Evolutionary conservation across 2,329 filamentous ascomycete genomes (phyloP), one percentile per base, ranked within the genome.

Genomic region (Diaporthe ilicicola): DNA sequence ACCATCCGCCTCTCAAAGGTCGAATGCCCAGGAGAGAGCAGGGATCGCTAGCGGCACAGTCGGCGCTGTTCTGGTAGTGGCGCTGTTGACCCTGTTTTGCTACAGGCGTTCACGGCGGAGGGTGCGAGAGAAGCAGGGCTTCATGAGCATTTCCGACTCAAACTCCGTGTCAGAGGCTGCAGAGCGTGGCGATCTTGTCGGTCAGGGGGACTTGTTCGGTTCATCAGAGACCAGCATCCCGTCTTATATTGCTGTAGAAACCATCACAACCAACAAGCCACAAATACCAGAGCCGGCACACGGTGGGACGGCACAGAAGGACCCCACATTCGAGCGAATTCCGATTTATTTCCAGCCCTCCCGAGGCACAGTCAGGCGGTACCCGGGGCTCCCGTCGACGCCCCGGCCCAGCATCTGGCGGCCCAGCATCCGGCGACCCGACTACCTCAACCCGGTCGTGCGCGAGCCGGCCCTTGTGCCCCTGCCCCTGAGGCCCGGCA

Each of bases 31-130:
- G n/a, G 27, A 62, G 19, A 62, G 24, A 48, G 59, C 42, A 19
- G 59, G 59, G 12, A 62, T 62, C 8, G 59, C 59, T 17, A 42
- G 42, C 29, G 59, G 59, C 42, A 48, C 59, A 22, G 59, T 62
- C 27, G 59, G 59, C 42, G 59, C 59, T 0, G 42, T 62, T 6
- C 5, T 62, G 3, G 22, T 48, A 3, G 59, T 48, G 59, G 59
- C 42, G 1, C 27, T 62, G 12, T 42, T 62, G 12, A 62, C 59
- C 3, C 12, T 62, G 27, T 32, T 24, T 19, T 62, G 59, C 42
- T 62, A 62, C 59, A 48, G 34, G 59, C 59, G 59, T 10, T 19
- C 19, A 19, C 29, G 42, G 42, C 27, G 59, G 24, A 24, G 59
- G 42, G 19, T 24, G 4, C 27, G 42, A 6, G 17, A 48, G 1